Evolutionary conservation across 2,329 filamentous ascomycete species (phyloP), one percentile per base, ranked within the genome.

Genomic region (Colletotrichum sp.): DNA sequence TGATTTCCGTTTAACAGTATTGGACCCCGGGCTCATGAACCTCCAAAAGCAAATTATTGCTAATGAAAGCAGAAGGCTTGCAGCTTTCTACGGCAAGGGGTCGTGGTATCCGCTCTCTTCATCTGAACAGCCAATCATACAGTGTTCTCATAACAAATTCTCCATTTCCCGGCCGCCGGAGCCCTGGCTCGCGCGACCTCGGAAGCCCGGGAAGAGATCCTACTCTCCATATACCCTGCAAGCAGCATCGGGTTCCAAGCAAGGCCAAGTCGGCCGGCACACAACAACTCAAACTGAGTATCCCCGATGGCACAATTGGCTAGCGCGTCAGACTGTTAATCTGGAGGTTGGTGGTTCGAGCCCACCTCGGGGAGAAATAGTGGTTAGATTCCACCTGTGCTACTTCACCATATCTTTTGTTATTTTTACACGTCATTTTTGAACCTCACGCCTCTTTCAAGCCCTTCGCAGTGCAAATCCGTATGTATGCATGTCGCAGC

Each of bases 301-400:
- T 76, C 74, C 74, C 74, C 74, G 70, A 65, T 76, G 74, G 74
- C 74, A 76, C 74, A 76, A 76, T 76, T 76, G 74, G 74, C 74
- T 76, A 76, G 74, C 74, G 74, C 74, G 74, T 76, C 74, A 76
- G 74, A 74, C 74, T 76, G 74, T 76, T 76, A 76, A 76, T 76
- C 74, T 76, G 74, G 74, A 76, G 74, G 74, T 76, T 76, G 59
- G 74, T 76, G 74, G 74, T 76, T 76, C 74, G 74, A 76, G 74
- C 74, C 74, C 74, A 76, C 74, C 59, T 71, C 70, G 74, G 74
- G 74, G 74, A 76, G 74, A 18, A 1, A 2, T 24, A 15, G 70
- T 74, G 74, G 74, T 74, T 76, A 16, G 9, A 74, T 15, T 18
- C 74, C 74, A 32, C 70, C 4, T 3, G n/a, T 55, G 8, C 3